Evolutionary conservation across 1,284 basidiomycete species (phyloP), one percentile per base, ranked within the genome.

Genomic region (Cryptococcus floricola): DNA sequence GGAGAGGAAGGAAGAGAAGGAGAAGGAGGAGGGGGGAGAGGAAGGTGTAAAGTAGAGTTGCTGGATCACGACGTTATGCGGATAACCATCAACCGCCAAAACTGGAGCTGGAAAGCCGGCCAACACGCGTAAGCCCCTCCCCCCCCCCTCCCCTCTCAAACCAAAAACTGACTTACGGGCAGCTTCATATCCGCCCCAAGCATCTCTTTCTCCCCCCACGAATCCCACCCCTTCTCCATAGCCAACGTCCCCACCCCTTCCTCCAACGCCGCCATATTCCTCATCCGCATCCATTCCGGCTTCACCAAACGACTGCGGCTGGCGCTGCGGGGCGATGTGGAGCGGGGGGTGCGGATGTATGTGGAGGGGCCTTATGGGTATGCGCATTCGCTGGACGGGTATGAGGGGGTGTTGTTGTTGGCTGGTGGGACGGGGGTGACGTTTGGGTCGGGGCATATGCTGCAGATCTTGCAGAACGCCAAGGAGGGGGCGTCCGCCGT

Each of bases 71-170:
- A 82, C 59, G 80, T 82, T 47, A 72, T 86, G 39, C 80, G 82
- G 43, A 64, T 86, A 10, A 81, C 80, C 7, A 61, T 85, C 23
- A 64, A 66, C 37, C 76, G 80, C 14, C 78, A 64, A 63, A 57
- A 52, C 1, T 76, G 81, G 53, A 65, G 63, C 19, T 87, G 85
- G 85, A 70, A 66, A 7, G 80, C 85, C 0, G 85, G 85, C 0
- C 85, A 87, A 66, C 81, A 78, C 60, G 69, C 66, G 74, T 75
- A 42, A 65, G 71, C 61, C 19, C 23, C 23, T 23, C 19, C 19
- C 19, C 19, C 2, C 19, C 19, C 19, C 19, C 19, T 2, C 19
- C 23, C 23, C 23, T 23, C 23, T 23, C 23, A 3, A 23, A 23
- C 23, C 23, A 23, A 23, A 27, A 9, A 12, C 45, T 48, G n/a